Evolutionary conservation across 805 yeast species (phyloP).

Genomic region (Allodekkera sacchari): DNA sequence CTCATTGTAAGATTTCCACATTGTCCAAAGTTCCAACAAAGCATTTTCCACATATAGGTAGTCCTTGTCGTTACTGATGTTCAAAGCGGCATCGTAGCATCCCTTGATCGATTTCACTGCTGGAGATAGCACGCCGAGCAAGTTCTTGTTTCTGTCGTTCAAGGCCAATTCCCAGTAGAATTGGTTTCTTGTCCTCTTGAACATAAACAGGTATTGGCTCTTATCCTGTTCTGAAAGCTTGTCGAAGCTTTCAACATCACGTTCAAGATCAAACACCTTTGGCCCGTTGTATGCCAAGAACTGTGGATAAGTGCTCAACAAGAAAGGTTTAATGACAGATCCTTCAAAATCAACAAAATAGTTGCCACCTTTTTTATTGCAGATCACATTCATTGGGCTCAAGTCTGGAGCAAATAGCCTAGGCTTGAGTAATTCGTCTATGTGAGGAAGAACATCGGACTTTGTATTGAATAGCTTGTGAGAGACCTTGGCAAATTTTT

Average conservation of each 20-base stretch:
- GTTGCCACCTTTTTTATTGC: conserved; percentile 30
- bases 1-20: conserved; percentile 61
- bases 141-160: conserved; percentile 52
- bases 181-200: conserved; percentile 85
- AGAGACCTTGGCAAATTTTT: conserved; percentile 47
- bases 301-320: conserved; percentile 69
- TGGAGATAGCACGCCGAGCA: conserved; percentile 81
- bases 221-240: conserved; percentile 63
- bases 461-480: conserved; percentile 50
- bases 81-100: conserved; percentile 55
- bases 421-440: conserved; percentile 57
- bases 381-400: conserved; percentile 81
- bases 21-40: conserved; percentile 52
- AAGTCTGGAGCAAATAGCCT: conserved; percentile 74
- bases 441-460: conserved; percentile 45
- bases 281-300: conserved; percentile 86
- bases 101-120: conserved; percentile 60
- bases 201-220: conserved; percentile 79
- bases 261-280: conserved; percentile 66
- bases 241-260: conserved; percentile 67
- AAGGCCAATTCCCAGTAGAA: conserved; percentile 77
- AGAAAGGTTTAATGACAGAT: conserved; percentile 70
- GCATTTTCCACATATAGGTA: conserved; percentile 59
- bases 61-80: conserved; percentile 49
- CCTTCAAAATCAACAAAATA: conserved; percentile 80